Percentiles rank a stretch among this genome's conserved stretches.
phyloP scores from a whole-genome alignment of 345 rosid genomes.

The Euphorbia peplus region DNA sequence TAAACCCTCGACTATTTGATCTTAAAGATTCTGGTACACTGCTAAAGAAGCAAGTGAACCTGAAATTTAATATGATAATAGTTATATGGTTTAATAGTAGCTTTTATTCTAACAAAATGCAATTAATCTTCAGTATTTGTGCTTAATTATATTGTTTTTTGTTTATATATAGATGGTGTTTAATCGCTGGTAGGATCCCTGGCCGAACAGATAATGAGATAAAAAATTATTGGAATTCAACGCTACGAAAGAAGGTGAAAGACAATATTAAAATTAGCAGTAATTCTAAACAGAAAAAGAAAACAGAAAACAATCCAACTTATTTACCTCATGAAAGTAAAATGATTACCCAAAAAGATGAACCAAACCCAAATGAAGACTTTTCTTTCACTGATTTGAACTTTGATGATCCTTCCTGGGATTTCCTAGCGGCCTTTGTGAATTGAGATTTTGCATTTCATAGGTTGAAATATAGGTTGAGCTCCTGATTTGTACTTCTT shows the following conservation, averaged over 20 bases:
- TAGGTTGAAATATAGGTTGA: too few relatives aligned
- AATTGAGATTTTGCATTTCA: neutral
- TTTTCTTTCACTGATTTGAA: neutral
- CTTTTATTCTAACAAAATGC: too few relatives aligned
- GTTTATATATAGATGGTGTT: slow-evolving; percentile 10
- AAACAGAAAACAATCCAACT: neutral
- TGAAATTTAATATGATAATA: too few relatives aligned
- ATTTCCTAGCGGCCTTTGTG: neutral
- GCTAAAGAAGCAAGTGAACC: too few relatives aligned
- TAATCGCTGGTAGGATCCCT: slow-evolving; percentile 43
- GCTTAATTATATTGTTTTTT: too few relatives aligned
- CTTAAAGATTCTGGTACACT: too few relatives aligned
- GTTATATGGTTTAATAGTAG: too few relatives aligned
- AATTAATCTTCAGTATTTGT: too few relatives aligned
- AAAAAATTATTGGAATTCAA: slow-evolving; percentile 32
- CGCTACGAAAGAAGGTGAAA: slow-evolving; percentile 5
- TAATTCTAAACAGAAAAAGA: too few relatives aligned
- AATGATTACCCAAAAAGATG: neutral
- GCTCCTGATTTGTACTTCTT: too few relatives aligned
- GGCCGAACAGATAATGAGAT: slow-evolving; percentile 43
- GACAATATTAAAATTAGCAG: neutral
- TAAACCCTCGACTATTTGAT: too few relatives aligned
- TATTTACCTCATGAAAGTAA: neutral
- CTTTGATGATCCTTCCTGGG: neutral
- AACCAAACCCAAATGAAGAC: neutral